Base-by-base conservation (phyloP, 306 rosid species). In the cucumber (Cucumis sativus) region DNA sequence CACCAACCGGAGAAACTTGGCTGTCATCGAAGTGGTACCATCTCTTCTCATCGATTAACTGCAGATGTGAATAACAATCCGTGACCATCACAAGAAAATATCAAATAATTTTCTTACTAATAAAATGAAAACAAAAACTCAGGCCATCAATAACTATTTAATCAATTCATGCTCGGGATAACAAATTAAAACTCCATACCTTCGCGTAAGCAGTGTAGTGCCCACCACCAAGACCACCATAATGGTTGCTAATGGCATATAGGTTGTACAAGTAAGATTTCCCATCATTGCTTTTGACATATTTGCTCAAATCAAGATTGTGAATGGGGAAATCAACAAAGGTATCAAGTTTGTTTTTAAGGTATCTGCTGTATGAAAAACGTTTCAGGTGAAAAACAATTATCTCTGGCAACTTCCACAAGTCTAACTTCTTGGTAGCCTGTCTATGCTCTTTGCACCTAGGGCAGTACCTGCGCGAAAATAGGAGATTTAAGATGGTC, bases 21-120 rank as follows among this genome's bases (percentile, higher is more conserved):
- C 97, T 84, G 80, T 96, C 99, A 56, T 96, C 99, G 7, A 96
- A 96, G 88, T 96, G 97, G 84, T 91, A 96, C 99, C 98, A 96
- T 79, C 83, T 85, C 84, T 92, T 86, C 83, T 96, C 99, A 67
- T 92, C 88, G 60, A 96, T 86, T 88, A 96, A 85, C 99, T 96
- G 97, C 88, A 78, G 28, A 61, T 65, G 52, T 59, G 62, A 77
- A 72, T 25, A 28, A 51, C 33, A 71, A 39, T 35, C 39, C n/a
- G 3, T 9, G 45, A 47, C 35, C n/a, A 52, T 18, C 13, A 13
- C 21, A 56, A 1, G 3, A 49, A 77, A 77, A 55, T 51, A 47
- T 21, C 23, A 28, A 10, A n/a, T 14, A 47, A 66, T 43, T 47
- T 47, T 47, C 54, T 47, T 47, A 11, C 52, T 47, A 47, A 47